Percentiles rank a stretch among this genome's conserved stretches.
Conservation (phyloP, 1,284 basidiomycete species). For the Ganoderma lucidum region DNA sequence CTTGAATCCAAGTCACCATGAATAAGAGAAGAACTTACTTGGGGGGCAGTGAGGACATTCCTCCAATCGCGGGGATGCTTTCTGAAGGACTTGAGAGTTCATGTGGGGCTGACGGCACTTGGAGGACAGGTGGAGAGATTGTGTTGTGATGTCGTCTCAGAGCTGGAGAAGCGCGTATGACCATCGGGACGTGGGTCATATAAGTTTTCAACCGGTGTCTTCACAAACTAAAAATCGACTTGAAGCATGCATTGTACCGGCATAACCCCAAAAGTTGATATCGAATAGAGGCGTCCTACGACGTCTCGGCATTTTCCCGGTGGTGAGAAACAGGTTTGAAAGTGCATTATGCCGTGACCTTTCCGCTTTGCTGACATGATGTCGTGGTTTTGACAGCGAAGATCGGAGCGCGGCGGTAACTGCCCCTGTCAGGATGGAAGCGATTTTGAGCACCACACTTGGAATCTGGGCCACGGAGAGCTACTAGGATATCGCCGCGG, state of each 20-base stretch:
- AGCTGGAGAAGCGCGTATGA: background rate
- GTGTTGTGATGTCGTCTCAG: background rate
- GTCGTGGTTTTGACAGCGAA: background rate
- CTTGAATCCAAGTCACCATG: background rate
- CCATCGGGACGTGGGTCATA: background rate
- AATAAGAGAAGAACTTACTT: background rate
- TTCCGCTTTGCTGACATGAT: background rate
- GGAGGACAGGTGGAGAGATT: background rate
- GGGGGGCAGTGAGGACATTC: background rate
- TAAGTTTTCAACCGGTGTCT: background rate
- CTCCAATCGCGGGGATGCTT: background rate
- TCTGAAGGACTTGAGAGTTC: background rate
- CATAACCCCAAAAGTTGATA: background rate
- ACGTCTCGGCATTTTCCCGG: background rate
- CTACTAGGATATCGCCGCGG: background rate
- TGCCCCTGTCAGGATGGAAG: slow-evolving; percentile 3
- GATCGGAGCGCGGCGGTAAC: background rate
- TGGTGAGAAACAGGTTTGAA: background rate
- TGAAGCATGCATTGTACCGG: background rate
- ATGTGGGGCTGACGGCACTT: background rate
- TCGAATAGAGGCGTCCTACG: background rate
- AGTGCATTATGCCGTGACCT: background rate
- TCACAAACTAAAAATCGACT: background rate
- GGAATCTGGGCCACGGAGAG: background rate
- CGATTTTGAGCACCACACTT: background rate